Evolutionary conservation across 2,329 filamentous ascomycete genomes (phyloP).

Genomic region (Bisporella sp.): DNA sequence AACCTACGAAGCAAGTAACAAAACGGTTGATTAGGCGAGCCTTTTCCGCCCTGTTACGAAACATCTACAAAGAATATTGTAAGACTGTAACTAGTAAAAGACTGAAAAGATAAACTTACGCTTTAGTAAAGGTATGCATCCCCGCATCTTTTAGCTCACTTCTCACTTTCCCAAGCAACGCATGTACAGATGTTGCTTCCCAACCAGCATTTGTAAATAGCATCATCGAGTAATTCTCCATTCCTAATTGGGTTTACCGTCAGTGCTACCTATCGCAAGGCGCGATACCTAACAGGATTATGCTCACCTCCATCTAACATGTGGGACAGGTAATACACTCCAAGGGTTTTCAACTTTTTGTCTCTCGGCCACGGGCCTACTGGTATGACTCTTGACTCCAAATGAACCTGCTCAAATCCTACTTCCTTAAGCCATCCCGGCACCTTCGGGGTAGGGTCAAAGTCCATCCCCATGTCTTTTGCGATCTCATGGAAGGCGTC

Average conservation of each 20-base stretch:
- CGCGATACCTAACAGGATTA: too few species aligned
- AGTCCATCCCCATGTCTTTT: slow-evolving; percentile 11
- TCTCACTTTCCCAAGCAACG: slow-evolving; percentile 13
- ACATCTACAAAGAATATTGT: too few species aligned
- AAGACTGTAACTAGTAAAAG: too few species aligned
- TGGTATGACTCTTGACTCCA: slow-evolving; percentile 16
- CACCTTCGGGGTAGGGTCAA: slow-evolving; percentile 13
- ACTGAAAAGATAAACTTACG: background rate
- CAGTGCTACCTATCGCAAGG: too few species aligned
- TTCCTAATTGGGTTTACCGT: background rate
- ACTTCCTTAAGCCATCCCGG: slow-evolving; percentile 24
- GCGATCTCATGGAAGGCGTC: slow-evolving; percentile 6
- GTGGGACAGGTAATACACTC: slow-evolving; percentile 15
- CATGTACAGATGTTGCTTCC: slow-evolving; percentile 13
- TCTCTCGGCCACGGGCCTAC: slow-evolving; percentile 28
- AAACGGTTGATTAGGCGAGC: too few species aligned
- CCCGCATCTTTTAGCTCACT: slow-evolving; percentile 11
- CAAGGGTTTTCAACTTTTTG: slow-evolving; percentile 23
- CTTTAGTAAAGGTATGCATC: slow-evolving; percentile 16
- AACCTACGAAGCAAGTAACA: too few species aligned
- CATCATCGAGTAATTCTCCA: slow-evolving; percentile 15
- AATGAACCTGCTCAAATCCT: slow-evolving; percentile 34
- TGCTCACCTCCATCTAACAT: slow-evolving; percentile 10
- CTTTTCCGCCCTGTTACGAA: too few species aligned
- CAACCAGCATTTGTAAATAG: slow-evolving; percentile 17